Percentiles rank a stretch among this genome's conserved stretches.
phyloP scores from a whole-genome alignment of 257 asterid species.

The Echites panduratus region DNA sequence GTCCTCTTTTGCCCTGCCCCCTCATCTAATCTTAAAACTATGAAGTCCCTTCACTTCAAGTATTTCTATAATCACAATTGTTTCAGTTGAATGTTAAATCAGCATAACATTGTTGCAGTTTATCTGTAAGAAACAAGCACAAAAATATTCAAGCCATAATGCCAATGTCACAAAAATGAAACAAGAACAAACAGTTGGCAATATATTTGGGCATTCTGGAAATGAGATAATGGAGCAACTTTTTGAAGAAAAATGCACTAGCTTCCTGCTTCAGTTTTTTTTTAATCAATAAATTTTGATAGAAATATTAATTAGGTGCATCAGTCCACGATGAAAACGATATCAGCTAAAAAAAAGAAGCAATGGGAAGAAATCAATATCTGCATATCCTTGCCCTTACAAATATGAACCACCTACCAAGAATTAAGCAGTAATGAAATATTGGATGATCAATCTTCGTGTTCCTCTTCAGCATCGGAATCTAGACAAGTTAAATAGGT shows the following conservation, averaged over 20 bases:
- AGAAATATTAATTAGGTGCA: neutral
- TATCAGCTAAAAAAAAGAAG: neutral
- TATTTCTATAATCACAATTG: neutral
- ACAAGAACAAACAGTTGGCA: neutral
- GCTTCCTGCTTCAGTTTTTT: neutral
- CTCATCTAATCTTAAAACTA: neutral
- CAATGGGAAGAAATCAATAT: neutral
- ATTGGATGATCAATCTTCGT: constrained; percentile 43
- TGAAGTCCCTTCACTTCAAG: constrained; percentile 17
- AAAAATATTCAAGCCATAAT: neutral
- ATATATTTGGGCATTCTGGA: neutral
- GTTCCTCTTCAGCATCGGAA: constrained; percentile 74
- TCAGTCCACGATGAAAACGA: neutral
- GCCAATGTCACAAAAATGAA: neutral
- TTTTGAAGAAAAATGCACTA: neutral
- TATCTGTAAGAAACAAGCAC: constrained; percentile 28
- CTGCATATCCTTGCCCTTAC: neutral
- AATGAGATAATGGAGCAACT: neutral
- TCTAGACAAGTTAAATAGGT: constrained; percentile 34
- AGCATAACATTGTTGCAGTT: constrained; percentile 15
- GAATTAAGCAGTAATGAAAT: neutral
- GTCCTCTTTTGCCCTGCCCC: neutral
- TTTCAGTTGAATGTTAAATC: constrained; percentile 14
- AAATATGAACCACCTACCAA: constrained; percentile 12
- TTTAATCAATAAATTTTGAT: neutral